Percentiles rank a stretch among this genome's conserved stretches.
These are phyloP conservation scores for Kodamaea plutei DNA, from an alignment of 1,139 yeast genomes.

Conservation along the genomic window DNA sequence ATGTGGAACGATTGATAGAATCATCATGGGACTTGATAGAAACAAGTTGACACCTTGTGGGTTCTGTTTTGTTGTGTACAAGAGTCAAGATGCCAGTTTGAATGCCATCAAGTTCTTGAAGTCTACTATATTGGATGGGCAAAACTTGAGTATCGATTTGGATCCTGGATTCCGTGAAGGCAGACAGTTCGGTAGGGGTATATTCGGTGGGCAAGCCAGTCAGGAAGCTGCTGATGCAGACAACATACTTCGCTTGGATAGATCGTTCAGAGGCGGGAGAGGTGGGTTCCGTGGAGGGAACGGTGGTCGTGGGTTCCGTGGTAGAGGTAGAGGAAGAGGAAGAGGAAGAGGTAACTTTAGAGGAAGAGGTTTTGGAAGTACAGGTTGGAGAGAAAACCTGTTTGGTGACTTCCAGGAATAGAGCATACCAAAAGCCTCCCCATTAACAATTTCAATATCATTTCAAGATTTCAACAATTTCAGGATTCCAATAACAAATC, in stretches of 20 bases:
- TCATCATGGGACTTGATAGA: slow-evolving; percentile 91
- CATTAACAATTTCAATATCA: too few species aligned
- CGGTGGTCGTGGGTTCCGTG: slow-evolving; percentile 27
- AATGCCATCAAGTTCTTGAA: slow-evolving; percentile 78
- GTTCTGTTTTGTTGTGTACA: slow-evolving; percentile 84
- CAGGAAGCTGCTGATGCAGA: slow-evolving; percentile 30
- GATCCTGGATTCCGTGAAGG: slow-evolving; percentile 96
- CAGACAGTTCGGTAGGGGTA: slow-evolving; percentile 90
- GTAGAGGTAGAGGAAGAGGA: slow-evolving; percentile 23
- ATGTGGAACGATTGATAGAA: slow-evolving; percentile 71
- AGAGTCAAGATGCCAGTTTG: slow-evolving; percentile 62
- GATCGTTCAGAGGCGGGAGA: slow-evolving; percentile 18
- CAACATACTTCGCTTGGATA: slow-evolving; percentile 18
- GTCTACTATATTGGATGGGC: slow-evolving; percentile 78
- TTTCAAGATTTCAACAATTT: too few species aligned
- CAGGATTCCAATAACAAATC: too few species aligned
- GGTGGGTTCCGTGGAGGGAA: slow-evolving; percentile 25
- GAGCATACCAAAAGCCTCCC: too few species aligned
- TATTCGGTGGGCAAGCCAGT: slow-evolving; percentile 76
- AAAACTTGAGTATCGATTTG: slow-evolving; percentile 73
- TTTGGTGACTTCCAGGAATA: too few species aligned
- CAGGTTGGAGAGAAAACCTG: slow-evolving; percentile 12
- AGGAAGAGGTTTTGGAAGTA: slow-evolving; percentile 29
- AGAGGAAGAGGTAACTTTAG: slow-evolving; percentile 16
- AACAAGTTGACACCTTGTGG: slow-evolving; percentile 92